These are phyloP conservation scores for Pseudopyricularia javanii DNA, from an alignment of 2,329 filamentous ascomycete species.

Conservation along the genomic window DNA sequence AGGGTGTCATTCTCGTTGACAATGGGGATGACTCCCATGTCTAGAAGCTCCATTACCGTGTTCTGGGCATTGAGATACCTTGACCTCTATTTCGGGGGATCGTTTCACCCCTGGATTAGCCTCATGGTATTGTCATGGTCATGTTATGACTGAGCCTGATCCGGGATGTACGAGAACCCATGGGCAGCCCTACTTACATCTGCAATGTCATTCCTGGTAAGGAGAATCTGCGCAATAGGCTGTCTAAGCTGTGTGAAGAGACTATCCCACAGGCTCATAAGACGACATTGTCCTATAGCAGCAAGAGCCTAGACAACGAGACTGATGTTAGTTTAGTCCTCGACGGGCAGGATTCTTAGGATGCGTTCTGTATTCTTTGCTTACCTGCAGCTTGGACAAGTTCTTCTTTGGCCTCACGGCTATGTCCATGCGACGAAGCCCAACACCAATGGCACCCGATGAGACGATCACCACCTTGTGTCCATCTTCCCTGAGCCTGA, in stretches of 20 bases:
- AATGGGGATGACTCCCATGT: slow-evolving; percentile 94
- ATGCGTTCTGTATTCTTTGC: slow-evolving; percentile 5
- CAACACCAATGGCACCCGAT: slow-evolving; percentile 92
- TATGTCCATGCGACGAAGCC: slow-evolving; percentile 79
- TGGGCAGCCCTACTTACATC: slow-evolving; percentile 52
- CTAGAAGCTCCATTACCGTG: slow-evolving; percentile 77
- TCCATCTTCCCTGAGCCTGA: slow-evolving; percentile 77
- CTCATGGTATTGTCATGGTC: neutral
- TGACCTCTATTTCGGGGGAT: slow-evolving; percentile 52
- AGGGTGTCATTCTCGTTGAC: slow-evolving; percentile 98
- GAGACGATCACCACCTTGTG: slow-evolving; percentile 94
- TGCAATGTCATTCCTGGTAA: slow-evolving; percentile 92
- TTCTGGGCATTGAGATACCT: slow-evolving; percentile 96
- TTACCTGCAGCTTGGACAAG: slow-evolving; percentile 71
- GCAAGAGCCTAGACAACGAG: slow-evolving; percentile 55
- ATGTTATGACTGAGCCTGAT: slow-evolving; percentile 2
- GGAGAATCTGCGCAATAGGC: slow-evolving; percentile 84
- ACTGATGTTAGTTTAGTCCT: neutral
- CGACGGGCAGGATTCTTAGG: neutral
- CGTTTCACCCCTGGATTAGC: neutral
- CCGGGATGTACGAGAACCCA: no score
- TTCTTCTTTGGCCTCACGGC: slow-evolving; percentile 85
- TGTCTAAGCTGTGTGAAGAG: slow-evolving; percentile 79
- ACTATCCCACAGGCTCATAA: slow-evolving; percentile 93
- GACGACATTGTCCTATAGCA: slow-evolving; percentile 87